A percentile compares a stretch with the other conserved stretches of the same genome.
phyloP scores from a whole-genome alignment of 768 basidiomycete genomes.

The Lactarius vividus region DNA sequence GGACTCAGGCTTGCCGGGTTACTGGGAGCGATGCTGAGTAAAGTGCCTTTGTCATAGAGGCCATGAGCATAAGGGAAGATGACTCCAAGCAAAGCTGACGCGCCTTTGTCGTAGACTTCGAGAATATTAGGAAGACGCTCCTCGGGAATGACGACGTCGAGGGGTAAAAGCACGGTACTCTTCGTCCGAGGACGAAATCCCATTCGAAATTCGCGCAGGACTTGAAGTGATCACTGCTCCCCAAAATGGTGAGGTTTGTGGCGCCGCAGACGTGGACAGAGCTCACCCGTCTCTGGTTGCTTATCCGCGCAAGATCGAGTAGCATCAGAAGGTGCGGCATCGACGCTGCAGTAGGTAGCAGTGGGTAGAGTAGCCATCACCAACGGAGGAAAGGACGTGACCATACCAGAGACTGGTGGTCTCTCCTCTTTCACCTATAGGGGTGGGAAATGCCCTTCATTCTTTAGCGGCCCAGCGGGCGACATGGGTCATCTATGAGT shows the following conservation, averaged over 20 bases:
- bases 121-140: constrained; percentile 15
- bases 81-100: not conserved
- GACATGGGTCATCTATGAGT: too few relatives aligned
- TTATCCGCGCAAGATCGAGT: not conserved
- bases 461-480: too few relatives aligned
- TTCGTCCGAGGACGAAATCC: not conserved
- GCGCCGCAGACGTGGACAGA: not conserved
- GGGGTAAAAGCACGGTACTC: not conserved
- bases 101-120: not conserved
- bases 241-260: not conserved
- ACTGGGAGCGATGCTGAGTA: too few relatives aligned
- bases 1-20: not conserved
- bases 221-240: not conserved
- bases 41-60: not conserved
- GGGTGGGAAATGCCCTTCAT: too few relatives aligned
- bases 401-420: too few relatives aligned
- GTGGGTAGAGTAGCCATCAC: not conserved
- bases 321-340: not conserved
- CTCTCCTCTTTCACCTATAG: too few relatives aligned
- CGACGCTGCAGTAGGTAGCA: not conserved
- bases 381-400: not conserved
- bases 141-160: constrained; percentile 6
- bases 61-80: too few relatives aligned
- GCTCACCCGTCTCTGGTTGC: not conserved
- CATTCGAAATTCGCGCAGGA: not conserved